Evolutionary conservation across 2,329 filamentous ascomycete species (phyloP).

Genomic region (Epichloe sibirici): DNA sequence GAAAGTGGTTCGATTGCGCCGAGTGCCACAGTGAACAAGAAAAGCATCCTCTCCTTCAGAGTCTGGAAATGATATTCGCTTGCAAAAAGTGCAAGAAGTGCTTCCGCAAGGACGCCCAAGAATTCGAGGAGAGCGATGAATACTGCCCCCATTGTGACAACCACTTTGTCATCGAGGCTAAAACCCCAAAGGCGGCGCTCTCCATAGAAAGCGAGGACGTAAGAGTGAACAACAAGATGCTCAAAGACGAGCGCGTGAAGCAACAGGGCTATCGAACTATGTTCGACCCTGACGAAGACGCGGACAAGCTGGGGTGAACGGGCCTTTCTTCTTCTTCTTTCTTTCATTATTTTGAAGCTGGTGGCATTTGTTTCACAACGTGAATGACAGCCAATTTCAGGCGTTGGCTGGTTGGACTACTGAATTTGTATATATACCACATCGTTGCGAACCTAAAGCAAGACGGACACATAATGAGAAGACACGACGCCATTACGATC

Average conservation of each 20-base stretch:
- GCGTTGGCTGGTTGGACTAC: conserved; percentile 18
- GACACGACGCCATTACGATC: not conserved
- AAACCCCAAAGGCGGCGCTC: conserved; percentile 69
- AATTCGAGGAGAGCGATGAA: conserved; percentile 95
- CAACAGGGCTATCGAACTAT: conserved; percentile 47
- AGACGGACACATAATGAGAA: conserved; percentile 1
- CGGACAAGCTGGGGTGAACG: conserved; percentile 60
- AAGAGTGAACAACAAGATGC: conserved; percentile 75
- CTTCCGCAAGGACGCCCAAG: conserved; percentile 84
- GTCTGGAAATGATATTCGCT: conserved; percentile 81
- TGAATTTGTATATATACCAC: conserved; percentile 14
- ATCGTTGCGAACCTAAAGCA: not conserved
- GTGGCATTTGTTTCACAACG: not conserved
- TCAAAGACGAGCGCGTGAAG: conserved; percentile 76
- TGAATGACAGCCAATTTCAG: conserved; percentile 9
- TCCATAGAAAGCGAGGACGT: conserved; percentile 87
- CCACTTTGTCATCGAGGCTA: conserved; percentile 87
- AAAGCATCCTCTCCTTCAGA: conserved; percentile 62
- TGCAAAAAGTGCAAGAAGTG: conserved; percentile 99
- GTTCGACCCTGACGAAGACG: conserved; percentile 65
- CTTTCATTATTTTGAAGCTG: not conserved
- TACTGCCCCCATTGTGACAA: conserved; percentile 99
- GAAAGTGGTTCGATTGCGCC: conserved; percentile 98
- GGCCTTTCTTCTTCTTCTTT: not conserved
- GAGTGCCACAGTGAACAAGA: conserved; percentile 84